Conservation (phyloP, 75 land plant genomes). For the Pinus albicaulis region DNA sequence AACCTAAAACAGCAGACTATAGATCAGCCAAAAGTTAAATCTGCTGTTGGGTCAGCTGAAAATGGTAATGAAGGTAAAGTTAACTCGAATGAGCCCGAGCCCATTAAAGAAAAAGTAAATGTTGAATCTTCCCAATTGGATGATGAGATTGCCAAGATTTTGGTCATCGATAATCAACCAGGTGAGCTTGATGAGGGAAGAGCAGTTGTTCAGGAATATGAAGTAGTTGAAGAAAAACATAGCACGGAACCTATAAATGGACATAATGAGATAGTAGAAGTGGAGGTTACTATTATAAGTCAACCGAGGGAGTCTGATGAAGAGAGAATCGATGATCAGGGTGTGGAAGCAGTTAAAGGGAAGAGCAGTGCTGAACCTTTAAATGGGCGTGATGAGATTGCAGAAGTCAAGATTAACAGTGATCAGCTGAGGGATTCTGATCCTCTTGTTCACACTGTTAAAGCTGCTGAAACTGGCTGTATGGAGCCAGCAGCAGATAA, state of each 20-base stretch:
- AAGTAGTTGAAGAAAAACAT: not conserved
- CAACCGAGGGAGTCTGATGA: not conserved
- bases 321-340: not conserved
- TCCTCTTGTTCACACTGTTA: conserved; percentile 3
- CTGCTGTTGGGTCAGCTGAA: not conserved
- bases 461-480: not conserved
- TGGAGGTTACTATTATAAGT: not conserved
- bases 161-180: not conserved
- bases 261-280: not conserved
- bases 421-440: not conserved
- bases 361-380: not conserved
- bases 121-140: not conserved
- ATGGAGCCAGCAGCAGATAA: not conserved
- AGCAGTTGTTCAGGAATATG: not conserved
- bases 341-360: not conserved
- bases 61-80: not conserved
- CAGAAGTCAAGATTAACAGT: not conserved
- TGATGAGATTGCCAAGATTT: not conserved
- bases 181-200: not conserved
- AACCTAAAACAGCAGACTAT: not conserved
- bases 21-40: not conserved
- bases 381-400: conserved; percentile 3
- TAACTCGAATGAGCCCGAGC: not conserved
- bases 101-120: not conserved
- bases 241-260: not conserved